These are phyloP conservation scores for Alternaria sp. DNA, from an alignment of 2,329 filamentous ascomycete genomes.

Conservation along the genomic window DNA sequence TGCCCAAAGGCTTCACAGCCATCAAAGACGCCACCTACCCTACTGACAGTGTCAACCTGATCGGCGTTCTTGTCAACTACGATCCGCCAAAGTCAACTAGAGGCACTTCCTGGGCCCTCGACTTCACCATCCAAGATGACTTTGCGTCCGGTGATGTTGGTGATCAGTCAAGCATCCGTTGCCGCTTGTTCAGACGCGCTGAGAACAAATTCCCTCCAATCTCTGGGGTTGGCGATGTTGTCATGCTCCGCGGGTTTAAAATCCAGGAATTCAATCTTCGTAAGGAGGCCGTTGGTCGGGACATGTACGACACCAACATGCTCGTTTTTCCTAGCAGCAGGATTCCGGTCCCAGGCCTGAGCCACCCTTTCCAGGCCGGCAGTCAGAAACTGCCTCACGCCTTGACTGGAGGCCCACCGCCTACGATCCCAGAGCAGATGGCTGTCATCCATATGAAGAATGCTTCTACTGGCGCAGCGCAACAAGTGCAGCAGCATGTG, in stretches of 20 bases:
- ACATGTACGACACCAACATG: conserved; percentile 1
- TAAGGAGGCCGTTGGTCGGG: conserved; percentile 18
- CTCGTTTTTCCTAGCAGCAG: conserved; percentile 29
- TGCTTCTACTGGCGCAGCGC: conserved; percentile 23
- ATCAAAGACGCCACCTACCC: conserved; percentile 52
- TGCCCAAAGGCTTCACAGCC: conserved; percentile 54
- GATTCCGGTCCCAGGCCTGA: conserved; percentile 31
- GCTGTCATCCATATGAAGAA: conserved; percentile 37
- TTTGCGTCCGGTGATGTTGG: conserved; percentile 29
- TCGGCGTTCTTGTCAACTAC: conserved; percentile 76
- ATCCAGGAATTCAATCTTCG: conserved; percentile 29
- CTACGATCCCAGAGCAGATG: conserved; percentile 32
- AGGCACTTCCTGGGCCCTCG: conserved; percentile 59
- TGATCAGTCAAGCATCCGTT: conserved; percentile 27
- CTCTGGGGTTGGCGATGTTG: conserved; percentile 66
- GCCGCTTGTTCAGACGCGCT: conserved; percentile 36
- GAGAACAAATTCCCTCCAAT: conserved; percentile 55
- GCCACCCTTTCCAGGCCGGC: conserved; percentile 29
- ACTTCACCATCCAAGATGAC: conserved; percentile 54
- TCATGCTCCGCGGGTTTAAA: conserved; percentile 63
- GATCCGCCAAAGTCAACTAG: conserved; percentile 61
- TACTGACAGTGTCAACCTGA: conserved; percentile 62
- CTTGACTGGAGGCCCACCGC: conserved; percentile 8
- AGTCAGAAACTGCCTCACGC: conserved; percentile 22
- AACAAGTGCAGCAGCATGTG: conserved; percentile 30